Base-by-base conservation (phyloP, 176 grass and related monocot species). In the Calamus simplicifolius region DNA sequence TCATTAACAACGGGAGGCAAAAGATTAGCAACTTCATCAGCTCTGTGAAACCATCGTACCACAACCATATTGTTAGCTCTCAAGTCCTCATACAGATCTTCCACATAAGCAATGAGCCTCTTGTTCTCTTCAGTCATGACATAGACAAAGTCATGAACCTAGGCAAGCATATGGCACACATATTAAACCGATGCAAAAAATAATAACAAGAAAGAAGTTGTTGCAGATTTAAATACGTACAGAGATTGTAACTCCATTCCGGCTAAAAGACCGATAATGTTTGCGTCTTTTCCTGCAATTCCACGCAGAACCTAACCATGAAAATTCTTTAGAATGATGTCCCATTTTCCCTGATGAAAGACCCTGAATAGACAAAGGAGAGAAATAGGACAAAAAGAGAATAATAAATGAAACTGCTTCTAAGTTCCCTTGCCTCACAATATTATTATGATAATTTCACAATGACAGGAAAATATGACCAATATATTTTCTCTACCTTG, bases 61-160 rank as follows among this genome's bases (percentile, higher is more conserved):
- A 64, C 82, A 26, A 90, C 92, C 83, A 90, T 88, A 38, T 78
- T 96, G 50, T 61, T 69, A 50, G 72, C 69, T 81, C 82, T 86
- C 68, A 72, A 55, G 71, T 96, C 87, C 67, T 87, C 77, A 25
- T 90, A 96, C 14, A 96, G 69, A 81, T 96, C 92, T 72, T 96
- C 86, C 64, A 90, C 92, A 75, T 90, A 90, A 19, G 92, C 92
- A 25, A 96, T 51, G 17, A 96, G 80, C 31, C 78, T 85, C 68
- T 85, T 85, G 28, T 87, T 88, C 43, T 85, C 83, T 85, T 96
- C 92, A 53, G 68, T 70, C 87, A 90, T 77, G 52, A 96, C 77
- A 69, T 87, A 80, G 59, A 90, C 83, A 77, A 96, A 96, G 58
- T 81, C 80, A 69, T 96, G 92, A 18, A 96, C 92, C 92, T 96